A percentile compares a stretch with the other conserved stretches of the same genome.
Evolutionary conservation across 176 grass and related monocot species (phyloP).

Genomic region (Carex kokanica): DNA sequence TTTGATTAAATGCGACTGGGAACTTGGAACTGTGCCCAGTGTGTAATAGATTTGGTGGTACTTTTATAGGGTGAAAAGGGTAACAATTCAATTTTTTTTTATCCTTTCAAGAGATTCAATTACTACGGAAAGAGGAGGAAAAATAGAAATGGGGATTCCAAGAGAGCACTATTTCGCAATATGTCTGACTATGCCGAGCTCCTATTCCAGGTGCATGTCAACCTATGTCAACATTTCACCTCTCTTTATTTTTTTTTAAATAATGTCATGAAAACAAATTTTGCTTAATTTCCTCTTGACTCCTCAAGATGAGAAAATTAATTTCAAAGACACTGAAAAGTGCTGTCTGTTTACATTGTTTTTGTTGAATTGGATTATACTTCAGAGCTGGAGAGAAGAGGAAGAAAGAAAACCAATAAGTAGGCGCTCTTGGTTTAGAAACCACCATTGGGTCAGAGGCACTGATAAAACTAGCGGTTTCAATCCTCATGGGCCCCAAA

Average conservation of each 20-base stretch:
- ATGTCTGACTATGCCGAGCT: conserved; percentile 65
- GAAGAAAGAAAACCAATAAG: conserved; percentile 47
- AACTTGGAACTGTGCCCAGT: not conserved
- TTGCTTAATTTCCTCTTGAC: not conserved
- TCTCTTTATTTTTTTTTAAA: not conserved
- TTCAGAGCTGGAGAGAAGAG: conserved; percentile 79
- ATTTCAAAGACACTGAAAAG: not conserved
- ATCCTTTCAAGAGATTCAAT: conserved; percentile 61
- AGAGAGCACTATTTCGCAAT: conserved; percentile 50
- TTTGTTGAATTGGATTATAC: conserved; percentile 18
- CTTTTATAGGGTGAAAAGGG: not conserved
- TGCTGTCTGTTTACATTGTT: conserved; percentile 17
- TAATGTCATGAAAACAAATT: not conserved
- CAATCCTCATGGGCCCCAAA: conserved; percentile 33
- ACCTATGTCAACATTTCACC: conserved; percentile 8
- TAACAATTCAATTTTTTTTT: not conserved
- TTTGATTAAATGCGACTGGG: conserved; percentile 19
- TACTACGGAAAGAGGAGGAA: conserved; percentile 54
- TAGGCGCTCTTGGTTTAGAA: conserved; percentile 78
- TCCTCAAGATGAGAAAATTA: not conserved
- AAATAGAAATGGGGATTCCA: conserved; percentile 76
- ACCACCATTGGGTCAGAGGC: conserved; percentile 59
- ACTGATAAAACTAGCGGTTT: conserved; percentile 39
- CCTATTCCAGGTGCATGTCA: conserved; percentile 64
- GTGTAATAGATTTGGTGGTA: not conserved